Percentiles rank a stretch among this genome's conserved stretches.
Conservation (phyloP, 192 early-diverging fungal species). For the Backusella psychrophila region DNA sequence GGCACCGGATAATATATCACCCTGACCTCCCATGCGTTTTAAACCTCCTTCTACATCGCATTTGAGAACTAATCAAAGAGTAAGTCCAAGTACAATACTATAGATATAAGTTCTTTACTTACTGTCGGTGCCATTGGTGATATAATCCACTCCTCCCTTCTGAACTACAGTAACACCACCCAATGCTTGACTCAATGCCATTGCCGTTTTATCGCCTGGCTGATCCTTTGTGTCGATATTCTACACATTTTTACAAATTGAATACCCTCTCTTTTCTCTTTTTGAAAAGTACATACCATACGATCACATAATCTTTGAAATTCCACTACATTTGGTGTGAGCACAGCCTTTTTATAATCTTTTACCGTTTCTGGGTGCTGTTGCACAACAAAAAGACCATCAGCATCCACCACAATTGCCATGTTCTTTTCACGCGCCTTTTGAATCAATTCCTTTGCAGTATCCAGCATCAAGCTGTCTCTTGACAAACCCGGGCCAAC, state of each 20-base stretch:
- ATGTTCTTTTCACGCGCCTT: conserved; percentile 58
- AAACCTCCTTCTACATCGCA: conserved; percentile 70
- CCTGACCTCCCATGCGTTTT: conserved; percentile 93
- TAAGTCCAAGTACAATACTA: not conserved
- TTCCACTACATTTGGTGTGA: conserved; percentile 91
- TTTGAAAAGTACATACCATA: conserved; percentile 23
- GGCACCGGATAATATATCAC: conserved; percentile 87
- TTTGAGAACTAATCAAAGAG: conserved; percentile 43
- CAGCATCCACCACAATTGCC: conserved; percentile 92
- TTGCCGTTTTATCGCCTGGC: conserved; percentile 37
- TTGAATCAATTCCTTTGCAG: conserved; percentile 64
- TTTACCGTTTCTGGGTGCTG: conserved; percentile 66
- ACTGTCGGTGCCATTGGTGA: conserved; percentile 61
- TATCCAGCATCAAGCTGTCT: conserved; percentile 64
- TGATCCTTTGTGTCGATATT: conserved; percentile 24
- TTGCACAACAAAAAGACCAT: conserved; percentile 79
- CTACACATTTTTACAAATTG: not conserved
- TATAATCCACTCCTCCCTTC: conserved; percentile 76
- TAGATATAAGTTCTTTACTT: conserved; percentile 31
- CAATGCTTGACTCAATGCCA: conserved; percentile 59
- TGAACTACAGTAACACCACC: conserved; percentile 78
- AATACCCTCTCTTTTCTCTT: not conserved
- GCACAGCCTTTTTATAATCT: conserved; percentile 68
- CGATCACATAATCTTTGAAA: conserved; percentile 73
- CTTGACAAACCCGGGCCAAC: conserved; percentile 91